Evolutionary conservation across 345 rosid species (phyloP).

Genomic region (Dimocarpus longan): DNA sequence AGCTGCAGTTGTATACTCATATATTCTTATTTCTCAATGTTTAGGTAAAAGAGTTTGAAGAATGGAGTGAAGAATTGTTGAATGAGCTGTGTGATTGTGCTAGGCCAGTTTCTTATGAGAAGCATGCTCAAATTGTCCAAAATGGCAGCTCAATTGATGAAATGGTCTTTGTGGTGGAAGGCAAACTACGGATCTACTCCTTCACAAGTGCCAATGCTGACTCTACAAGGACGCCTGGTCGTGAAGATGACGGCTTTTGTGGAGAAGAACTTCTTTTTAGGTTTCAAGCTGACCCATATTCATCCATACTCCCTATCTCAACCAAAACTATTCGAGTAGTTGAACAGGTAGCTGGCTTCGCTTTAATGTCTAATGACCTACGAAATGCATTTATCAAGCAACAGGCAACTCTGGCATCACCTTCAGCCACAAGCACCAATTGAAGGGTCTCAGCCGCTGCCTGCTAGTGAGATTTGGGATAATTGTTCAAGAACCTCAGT

Average conservation of each 20-base stretch:
- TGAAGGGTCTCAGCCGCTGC: too few relatives aligned
- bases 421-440: too few relatives aligned
- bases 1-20: too few relatives aligned
- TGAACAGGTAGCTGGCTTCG: constrained; percentile 14
- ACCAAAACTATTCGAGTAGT: neutral
- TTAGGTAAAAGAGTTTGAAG: neutral
- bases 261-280: constrained; percentile 49
- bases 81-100: neutral
- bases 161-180: constrained; percentile 5
- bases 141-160: neutral
- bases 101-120: neutral
- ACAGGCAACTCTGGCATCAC: neutral
- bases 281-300: neutral
- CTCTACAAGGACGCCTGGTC: constrained; percentile 11
- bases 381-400: neutral
- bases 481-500: too few relatives aligned
- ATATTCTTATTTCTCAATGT: too few relatives aligned
- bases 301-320: constrained; percentile 9
- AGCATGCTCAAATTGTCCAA: neutral
- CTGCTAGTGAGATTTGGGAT: too few relatives aligned
- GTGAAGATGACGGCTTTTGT: constrained; percentile 69
- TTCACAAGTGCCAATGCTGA: neutral
- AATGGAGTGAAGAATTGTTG: neutral
- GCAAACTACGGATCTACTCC: neutral
- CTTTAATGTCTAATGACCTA: constrained; percentile 50